Evolutionary conservation across 352 stramenopile species (phyloP).

Genomic region (Pythium apleroticum): DNA sequence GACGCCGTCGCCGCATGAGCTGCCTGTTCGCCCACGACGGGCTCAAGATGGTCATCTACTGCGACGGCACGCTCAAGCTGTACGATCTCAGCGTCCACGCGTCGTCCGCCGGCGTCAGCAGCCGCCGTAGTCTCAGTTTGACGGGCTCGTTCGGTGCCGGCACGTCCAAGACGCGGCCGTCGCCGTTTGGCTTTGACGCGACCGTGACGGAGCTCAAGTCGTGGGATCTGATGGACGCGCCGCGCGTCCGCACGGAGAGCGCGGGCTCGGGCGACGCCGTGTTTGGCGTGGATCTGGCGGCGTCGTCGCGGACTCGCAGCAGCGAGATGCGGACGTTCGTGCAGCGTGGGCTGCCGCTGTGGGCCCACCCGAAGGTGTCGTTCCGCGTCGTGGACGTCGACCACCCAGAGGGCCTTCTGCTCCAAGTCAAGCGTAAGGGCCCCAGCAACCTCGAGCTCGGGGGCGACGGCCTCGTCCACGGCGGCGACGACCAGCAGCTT

Average conservation of each 20-base stretch:
- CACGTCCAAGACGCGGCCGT: constrained; percentile 52
- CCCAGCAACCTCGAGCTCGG: constrained; percentile 38
- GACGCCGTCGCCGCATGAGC: constrained; percentile 52
- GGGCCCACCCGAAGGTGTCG: constrained; percentile 74
- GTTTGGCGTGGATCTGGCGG: constrained; percentile 4
- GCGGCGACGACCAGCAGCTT: constrained; percentile 68
- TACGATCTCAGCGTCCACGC: constrained; percentile 48
- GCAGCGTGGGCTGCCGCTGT: constrained; percentile 62
- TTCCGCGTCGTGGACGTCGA: constrained; percentile 61
- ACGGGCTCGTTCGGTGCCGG: constrained; percentile 12
- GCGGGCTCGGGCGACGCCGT: not conserved
- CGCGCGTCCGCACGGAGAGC: constrained; percentile 21
- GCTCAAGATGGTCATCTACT: constrained; percentile 64
- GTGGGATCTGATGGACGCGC: constrained; percentile 45
- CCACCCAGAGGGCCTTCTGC: constrained; percentile 47
- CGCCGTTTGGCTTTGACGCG: constrained; percentile 65
- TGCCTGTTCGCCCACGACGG: constrained; percentile 69
- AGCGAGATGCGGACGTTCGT: constrained; percentile 66
- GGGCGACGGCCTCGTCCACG: constrained; percentile 42
- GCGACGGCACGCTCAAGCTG: constrained; percentile 60
- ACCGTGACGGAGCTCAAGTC: constrained; percentile 60
- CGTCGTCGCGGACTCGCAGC: not conserved
- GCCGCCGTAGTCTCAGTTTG: constrained; percentile 7
- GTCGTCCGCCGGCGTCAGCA: constrained; percentile 9
- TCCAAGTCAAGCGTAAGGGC: constrained; percentile 75